phyloP scores from a whole-genome alignment of 176 grass and related monocot species.

The Oryza longistaminata region DNA sequence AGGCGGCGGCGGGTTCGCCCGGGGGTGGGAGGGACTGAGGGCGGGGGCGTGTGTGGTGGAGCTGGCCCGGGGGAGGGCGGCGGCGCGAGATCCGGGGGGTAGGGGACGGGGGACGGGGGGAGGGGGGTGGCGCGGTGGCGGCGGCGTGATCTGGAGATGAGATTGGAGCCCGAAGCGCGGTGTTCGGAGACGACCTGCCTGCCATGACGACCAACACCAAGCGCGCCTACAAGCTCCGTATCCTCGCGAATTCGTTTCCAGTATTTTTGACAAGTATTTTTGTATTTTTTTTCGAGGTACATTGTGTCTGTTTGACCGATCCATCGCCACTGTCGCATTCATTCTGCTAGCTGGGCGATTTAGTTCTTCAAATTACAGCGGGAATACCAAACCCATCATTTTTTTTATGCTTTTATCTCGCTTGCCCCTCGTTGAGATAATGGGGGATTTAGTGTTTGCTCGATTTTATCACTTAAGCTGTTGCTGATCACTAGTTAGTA shows the following conservation, averaged over 20 bases:
- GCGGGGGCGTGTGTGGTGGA: constrained; percentile 13
- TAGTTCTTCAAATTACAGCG: background rate
- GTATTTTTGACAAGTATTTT: constrained; percentile 5
- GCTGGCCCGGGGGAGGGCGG: constrained; percentile 12
- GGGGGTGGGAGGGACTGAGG: background rate
- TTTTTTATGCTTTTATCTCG: background rate
- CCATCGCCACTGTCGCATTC: background rate
- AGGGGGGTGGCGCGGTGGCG: constrained; percentile 15
- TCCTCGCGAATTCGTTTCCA: constrained; percentile 47
- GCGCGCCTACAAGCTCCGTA: constrained; percentile 99
- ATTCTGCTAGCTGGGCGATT: background rate
- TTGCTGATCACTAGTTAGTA: background rate
- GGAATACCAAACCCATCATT: background rate
- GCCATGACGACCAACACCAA: constrained; percentile 93
- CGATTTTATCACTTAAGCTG: background rate
- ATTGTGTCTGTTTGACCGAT: constrained; percentile 8
- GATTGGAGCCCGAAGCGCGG: constrained; percentile 22
- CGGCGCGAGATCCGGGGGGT: constrained; percentile 54
- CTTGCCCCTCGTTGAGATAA: background rate
- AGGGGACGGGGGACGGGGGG: background rate
- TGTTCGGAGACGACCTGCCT: constrained; percentile 32
- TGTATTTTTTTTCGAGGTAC: constrained; percentile 17
- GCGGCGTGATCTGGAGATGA: constrained; percentile 86
- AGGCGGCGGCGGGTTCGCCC: background rate
- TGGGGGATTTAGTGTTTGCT: background rate